Conservation (phyloP, 768 basidiomycete species). For the Brasilioporus rufonigricans region DNA sequence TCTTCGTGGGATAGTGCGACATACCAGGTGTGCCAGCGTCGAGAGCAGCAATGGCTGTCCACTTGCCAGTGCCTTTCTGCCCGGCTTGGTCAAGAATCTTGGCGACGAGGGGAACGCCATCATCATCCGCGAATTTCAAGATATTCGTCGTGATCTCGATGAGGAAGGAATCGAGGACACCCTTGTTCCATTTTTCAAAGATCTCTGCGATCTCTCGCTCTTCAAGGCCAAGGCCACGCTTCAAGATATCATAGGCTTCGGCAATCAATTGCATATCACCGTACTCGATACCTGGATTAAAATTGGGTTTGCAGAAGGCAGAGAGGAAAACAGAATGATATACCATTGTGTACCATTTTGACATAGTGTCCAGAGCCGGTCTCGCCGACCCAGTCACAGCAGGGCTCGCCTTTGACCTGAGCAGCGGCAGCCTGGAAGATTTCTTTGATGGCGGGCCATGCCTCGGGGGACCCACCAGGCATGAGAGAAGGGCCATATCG, state of each 20-base stretch:
- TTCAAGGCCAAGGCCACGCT: conserved; percentile 84
- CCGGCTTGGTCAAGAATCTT: conserved; percentile 97
- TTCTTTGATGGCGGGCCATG: conserved; percentile 96
- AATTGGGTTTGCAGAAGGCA: conserved; percentile 4
- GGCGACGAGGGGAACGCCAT: conserved; percentile 84
- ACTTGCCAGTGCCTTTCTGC: conserved; percentile 99
- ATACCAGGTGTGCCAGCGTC: conserved; percentile 85
- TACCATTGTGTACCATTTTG: conserved; percentile 99
- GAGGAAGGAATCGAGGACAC: conserved; percentile 99
- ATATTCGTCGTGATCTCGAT: conserved; percentile 98
- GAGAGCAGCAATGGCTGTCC: conserved; percentile 97
- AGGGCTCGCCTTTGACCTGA: conserved; percentile 91
- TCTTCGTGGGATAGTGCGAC: conserved; percentile 23
- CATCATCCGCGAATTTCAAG: conserved; percentile 94
- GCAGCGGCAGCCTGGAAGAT: conserved; percentile 99
- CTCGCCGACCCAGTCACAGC: conserved; percentile 99
- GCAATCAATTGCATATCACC: conserved; percentile 99
- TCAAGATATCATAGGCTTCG: conserved; percentile 98
- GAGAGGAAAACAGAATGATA: conserved; percentile 13
- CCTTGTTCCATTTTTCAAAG: conserved; percentile 95
- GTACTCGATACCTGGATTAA: conserved; percentile 87
- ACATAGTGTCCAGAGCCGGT: conserved; percentile 96
- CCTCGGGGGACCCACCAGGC: conserved; percentile 93
- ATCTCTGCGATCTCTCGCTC: conserved; percentile 94
- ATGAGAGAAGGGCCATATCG: conserved; percentile 96